Conservation (phyloP, 1,284 basidiomycete genomes). For the Ustilago hordei region DNA sequence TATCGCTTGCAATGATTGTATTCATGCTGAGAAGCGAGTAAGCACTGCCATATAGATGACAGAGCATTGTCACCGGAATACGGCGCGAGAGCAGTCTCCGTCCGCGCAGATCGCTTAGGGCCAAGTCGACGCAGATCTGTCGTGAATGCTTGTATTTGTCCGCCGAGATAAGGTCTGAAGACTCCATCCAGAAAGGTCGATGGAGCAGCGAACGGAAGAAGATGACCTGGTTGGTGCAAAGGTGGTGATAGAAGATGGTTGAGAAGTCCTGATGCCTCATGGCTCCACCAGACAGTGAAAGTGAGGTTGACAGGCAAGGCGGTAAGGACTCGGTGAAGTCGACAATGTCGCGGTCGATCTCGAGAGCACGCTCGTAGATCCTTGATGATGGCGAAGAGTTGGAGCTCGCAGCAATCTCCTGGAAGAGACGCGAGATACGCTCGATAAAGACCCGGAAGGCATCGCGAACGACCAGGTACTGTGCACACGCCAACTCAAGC, state of each 20-base stretch:
- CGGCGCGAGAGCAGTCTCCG: slow-evolving; percentile 40
- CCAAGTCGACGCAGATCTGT: slow-evolving; percentile 43
- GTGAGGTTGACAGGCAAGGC: slow-evolving; percentile 24
- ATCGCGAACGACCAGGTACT: slow-evolving; percentile 46
- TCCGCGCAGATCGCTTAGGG: slow-evolving; percentile 38
- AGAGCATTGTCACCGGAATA: slow-evolving; percentile 44
- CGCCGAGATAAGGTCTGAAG: slow-evolving; percentile 29
- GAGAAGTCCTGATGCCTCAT: slow-evolving; percentile 44
- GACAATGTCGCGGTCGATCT: slow-evolving; percentile 41
- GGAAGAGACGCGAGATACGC: slow-evolving; percentile 40
- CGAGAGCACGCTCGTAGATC: slow-evolving; percentile 43
- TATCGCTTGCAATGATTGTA: slow-evolving; percentile 48
- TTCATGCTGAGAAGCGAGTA: slow-evolving; percentile 50
- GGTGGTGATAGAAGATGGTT: slow-evolving; percentile 45
- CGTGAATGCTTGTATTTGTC: slow-evolving; percentile 34
- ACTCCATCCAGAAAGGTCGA: slow-evolving; percentile 51
- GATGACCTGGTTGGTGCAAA: slow-evolving; percentile 45
- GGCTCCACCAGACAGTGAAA: slow-evolving; percentile 28
- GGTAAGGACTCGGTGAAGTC: slow-evolving; percentile 26
- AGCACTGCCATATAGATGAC: slow-evolving; percentile 43
- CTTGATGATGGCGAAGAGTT: slow-evolving; percentile 24
- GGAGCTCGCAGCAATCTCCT: slow-evolving; percentile 43
- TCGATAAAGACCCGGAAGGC: slow-evolving; percentile 36
- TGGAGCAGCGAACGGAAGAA: slow-evolving; percentile 48
- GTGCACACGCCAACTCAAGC: slow-evolving; percentile 40